Base-by-base conservation (phyloP, 1,284 basidiomycete genomes). In the Melampsora americana region DNA sequence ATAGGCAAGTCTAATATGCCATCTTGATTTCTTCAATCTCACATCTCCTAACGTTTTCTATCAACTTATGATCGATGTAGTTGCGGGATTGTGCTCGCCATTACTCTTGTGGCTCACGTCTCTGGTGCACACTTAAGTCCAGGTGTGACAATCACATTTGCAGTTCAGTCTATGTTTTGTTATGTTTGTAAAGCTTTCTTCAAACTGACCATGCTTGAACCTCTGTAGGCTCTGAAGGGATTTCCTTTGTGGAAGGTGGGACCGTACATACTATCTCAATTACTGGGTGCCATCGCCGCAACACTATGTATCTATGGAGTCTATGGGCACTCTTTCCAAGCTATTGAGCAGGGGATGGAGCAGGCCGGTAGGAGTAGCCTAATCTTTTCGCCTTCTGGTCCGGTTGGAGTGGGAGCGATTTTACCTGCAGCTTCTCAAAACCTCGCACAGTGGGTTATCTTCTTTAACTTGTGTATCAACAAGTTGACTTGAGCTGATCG, bases 291-390 rank as follows among this genome's bases (percentile, higher is more conserved):
- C n/a, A 59, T 59, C n/a, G 6, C 28, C n/a, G 53, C 53, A 23
- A 59, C 53, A 26, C n/a, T 59, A 11, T 59, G 53, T 59, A 59
- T 59, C n/a, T 59, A 59, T 28, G 53, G 23, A 28, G 28, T 59
- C n/a, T 59, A 59, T 28, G 53, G 53, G 11, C 1, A 59, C 2
- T 16, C 5, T 7, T 28, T 59, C 9, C 53, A 7, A 0, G 53
- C 7, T 20, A 59, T 59, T 5, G 28, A 59, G 28, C 53, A 2
- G 12, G 53, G 23, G 18, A 23, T 59, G 23, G 53, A 59, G 53
- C 23, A 9, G 23, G 53, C 53, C 53, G 53, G 53, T 23, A 59
- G 14, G 28, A 23, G 11, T 14, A 23, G 28, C 23, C 53, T 59
- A 1, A 28, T 59, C 28, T 23, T 59, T 16, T 59, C 53, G 23